Conservation (phyloP, 352 stramenopile species). For the Synura sp. region DNA sequence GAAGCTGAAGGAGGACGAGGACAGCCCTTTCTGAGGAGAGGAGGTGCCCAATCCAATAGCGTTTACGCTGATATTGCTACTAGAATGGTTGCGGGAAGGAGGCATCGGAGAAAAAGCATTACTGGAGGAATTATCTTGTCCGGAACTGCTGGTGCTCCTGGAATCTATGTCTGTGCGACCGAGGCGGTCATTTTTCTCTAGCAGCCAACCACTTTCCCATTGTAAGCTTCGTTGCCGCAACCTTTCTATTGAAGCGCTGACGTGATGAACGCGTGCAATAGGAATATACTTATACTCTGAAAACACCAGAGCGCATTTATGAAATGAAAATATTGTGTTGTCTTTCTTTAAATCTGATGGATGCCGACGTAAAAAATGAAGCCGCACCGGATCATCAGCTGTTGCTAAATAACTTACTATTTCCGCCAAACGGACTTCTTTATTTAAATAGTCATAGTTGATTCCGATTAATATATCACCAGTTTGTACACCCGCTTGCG, state of each 20-base stretch:
- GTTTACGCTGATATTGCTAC: background rate
- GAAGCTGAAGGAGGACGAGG: background rate
- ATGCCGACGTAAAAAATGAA: background rate
- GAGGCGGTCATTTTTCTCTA: background rate
- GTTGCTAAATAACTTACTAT: background rate
- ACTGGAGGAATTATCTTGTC: no score
- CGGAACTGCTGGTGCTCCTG: no score
- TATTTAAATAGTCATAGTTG: background rate
- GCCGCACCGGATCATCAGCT: background rate
- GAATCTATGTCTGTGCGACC: no score
- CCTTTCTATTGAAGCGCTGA: background rate
- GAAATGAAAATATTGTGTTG: background rate
- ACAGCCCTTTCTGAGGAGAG: background rate
- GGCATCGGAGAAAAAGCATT: no score
- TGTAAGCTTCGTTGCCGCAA: background rate
- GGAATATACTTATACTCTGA: background rate
- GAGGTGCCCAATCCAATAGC: background rate
- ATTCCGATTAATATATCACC: conserved; percentile 7
- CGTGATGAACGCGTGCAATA: background rate
- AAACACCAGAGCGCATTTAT: background rate
- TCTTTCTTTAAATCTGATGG: background rate
- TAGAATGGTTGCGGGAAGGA: no score
- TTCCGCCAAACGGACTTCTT: background rate
- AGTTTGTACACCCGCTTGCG: background rate
- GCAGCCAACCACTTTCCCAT: background rate